Evolutionary conservation across 345 rosid species (phyloP).

Genomic region (Salix arbutifolia): DNA sequence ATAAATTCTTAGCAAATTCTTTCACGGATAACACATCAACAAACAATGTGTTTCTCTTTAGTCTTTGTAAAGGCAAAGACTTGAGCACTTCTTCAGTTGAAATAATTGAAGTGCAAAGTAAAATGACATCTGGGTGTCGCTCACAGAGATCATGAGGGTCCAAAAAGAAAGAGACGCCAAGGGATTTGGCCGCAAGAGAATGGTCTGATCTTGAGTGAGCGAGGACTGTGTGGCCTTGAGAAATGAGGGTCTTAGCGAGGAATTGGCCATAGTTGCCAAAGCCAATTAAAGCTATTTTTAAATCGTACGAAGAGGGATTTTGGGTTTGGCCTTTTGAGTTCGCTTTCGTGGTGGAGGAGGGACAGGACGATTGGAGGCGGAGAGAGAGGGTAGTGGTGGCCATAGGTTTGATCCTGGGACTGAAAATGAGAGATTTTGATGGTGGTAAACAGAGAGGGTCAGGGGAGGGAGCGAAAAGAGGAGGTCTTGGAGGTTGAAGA

Average conservation of each 20-base stretch:
- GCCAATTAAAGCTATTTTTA: slow-evolving; percentile 67
- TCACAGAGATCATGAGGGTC: slow-evolving; percentile 49
- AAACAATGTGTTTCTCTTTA: slow-evolving; percentile 59
- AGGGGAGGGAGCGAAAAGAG: not conserved
- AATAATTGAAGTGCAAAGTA: slow-evolving; percentile 64
- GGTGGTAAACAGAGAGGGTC: not conserved
- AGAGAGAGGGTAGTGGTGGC: not conserved
- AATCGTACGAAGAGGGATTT: slow-evolving; percentile 15
- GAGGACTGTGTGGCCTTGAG: slow-evolving; percentile 61
- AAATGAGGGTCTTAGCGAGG: slow-evolving; percentile 52
- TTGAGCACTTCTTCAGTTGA: slow-evolving; percentile 49
- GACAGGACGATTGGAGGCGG: not conserved
- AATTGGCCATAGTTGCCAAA: slow-evolving; percentile 80
- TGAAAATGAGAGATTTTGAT: not conserved
- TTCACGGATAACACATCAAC: slow-evolving; percentile 80
- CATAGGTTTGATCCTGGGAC: not conserved
- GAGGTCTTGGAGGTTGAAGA: not conserved
- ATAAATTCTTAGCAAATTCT: slow-evolving; percentile 51
- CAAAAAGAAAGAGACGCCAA: slow-evolving; percentile 51
- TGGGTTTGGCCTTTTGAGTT: not conserved
- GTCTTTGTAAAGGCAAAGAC: slow-evolving; percentile 53
- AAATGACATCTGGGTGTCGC: slow-evolving; percentile 53
- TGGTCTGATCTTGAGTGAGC: slow-evolving; percentile 58
- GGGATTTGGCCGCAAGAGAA: slow-evolving; percentile 34
- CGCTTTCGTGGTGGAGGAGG: not conserved